Evolutionary conservation across 1,139 yeast species (phyloP).

Genomic region (Sugiyamaella xylanicola): DNA sequence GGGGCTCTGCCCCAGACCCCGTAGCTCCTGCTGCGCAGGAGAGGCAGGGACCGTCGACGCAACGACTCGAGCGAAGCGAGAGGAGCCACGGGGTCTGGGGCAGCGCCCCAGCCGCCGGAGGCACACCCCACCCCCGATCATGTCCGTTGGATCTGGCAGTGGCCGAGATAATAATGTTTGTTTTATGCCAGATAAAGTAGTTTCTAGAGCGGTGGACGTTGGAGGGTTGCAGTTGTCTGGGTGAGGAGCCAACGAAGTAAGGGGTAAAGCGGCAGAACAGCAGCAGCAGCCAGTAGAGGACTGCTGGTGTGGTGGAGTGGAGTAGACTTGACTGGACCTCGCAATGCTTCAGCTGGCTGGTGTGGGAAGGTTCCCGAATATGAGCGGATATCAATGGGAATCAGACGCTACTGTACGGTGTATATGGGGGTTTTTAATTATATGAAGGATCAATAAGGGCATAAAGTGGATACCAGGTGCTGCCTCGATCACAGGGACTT

Average conservation of each 20-base stretch:
- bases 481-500: too few relatives aligned
- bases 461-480: too few relatives aligned
- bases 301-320: too few relatives aligned
- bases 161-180: too few relatives aligned
- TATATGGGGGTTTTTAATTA: too few relatives aligned
- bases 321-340: too few relatives aligned
- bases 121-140: not conserved
- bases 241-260: not conserved
- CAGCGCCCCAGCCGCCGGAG: constrained; percentile 1
- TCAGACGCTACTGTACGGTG: too few relatives aligned
- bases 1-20: constrained; percentile 5
- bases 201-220: not conserved
- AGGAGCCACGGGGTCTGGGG: not conserved
- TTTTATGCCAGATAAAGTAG: not conserved
- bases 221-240: not conserved
- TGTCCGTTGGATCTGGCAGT: not conserved
- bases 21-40: not conserved
- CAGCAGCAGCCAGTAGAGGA: too few relatives aligned
- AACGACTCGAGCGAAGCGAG: not conserved
- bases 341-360: too few relatives aligned
- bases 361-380: too few relatives aligned
- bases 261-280: not conserved
- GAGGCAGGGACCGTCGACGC: not conserved
- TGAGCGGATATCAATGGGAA: too few relatives aligned
- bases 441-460: too few relatives aligned